Conservation (phyloP, 208 protist genomes). For the Trypanosoma mega region DNA sequence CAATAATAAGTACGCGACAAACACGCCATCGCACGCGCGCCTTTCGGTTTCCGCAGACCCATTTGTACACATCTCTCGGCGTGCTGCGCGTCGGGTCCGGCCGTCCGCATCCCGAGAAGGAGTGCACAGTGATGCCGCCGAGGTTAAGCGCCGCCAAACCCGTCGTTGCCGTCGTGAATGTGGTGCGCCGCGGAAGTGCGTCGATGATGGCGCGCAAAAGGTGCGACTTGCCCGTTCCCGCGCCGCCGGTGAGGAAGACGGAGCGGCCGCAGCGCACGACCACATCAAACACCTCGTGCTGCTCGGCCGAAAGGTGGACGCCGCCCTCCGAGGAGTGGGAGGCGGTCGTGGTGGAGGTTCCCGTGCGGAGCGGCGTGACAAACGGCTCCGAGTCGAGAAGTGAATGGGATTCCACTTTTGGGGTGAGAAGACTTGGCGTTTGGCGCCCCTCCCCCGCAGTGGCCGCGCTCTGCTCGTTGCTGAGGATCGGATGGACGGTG, state of each 20-base stretch:
- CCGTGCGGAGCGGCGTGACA: background rate
- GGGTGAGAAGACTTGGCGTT: no score
- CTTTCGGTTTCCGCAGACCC: constrained; percentile 27
- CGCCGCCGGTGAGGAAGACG: constrained; percentile 86
- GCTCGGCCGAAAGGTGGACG: constrained; percentile 66
- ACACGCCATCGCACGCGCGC: constrained; percentile 44
- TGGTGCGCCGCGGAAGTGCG: constrained; percentile 37
- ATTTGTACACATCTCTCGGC: constrained; percentile 28
- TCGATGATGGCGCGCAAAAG: constrained; percentile 74
- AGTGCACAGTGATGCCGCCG: constrained; percentile 85
- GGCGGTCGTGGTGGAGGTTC: background rate
- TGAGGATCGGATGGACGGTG: no score
- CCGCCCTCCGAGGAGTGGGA: background rate
- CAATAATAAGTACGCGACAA: constrained; percentile 81
- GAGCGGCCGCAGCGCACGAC: constrained; percentile 48
- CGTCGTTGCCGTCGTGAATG: constrained; percentile 85
- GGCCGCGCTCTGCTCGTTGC: no score
- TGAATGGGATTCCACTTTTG: no score
- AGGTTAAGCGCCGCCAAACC: constrained; percentile 88
- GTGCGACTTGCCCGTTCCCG: constrained; percentile 89
- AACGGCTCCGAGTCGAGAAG: no score
- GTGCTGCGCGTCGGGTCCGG: constrained; percentile 25
- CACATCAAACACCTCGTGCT: constrained; percentile 46
- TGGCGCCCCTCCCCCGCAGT: no score
- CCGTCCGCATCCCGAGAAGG: constrained; percentile 76